These are phyloP conservation scores for Thermothielavioides terrestris DNA, from an alignment of 495 filamentous ascomycete species.

Conservation along the genomic window DNA sequence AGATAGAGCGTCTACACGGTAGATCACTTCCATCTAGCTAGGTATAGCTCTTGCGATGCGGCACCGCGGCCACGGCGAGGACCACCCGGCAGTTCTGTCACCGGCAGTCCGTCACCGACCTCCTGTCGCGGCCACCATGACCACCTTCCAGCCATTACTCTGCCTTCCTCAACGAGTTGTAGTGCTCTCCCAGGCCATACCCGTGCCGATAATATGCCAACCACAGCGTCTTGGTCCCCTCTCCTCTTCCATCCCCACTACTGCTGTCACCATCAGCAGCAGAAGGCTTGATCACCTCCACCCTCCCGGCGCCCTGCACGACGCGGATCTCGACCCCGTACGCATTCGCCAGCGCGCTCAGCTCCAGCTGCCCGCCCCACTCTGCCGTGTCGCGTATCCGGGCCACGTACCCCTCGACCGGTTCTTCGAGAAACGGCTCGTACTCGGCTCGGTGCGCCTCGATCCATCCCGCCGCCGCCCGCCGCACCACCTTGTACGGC, in stretches of 20 bases:
- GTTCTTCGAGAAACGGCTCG: conserved; percentile 68
- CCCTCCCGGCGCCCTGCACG: conserved; percentile 72
- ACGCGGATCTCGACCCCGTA: conserved; percentile 80
- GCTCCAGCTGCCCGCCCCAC: conserved; percentile 92
- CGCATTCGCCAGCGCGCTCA: conserved; percentile 72
- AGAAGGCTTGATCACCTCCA: conserved; percentile 62
- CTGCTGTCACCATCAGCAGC: conserved; percentile 15
- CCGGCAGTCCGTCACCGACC: no score
- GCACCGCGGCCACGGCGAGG: no score
- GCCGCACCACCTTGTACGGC: conserved; percentile 47
- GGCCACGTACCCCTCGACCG: conserved; percentile 59
- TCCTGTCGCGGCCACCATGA: no score
- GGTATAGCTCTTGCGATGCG: no score
- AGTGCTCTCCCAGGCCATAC: conserved; percentile 92
- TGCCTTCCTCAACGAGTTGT: conserved; percentile 63
- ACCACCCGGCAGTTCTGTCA: no score
- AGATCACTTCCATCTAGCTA: no score
- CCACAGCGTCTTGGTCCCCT: conserved; percentile 53
- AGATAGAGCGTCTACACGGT: no score
- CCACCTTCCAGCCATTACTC: background rate
- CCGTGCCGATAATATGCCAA: conserved; percentile 90
- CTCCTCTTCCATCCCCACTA: conserved; percentile 17
- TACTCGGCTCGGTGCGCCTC: conserved; percentile 44
- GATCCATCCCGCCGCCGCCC: conserved; percentile 51
- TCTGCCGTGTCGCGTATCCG: conserved; percentile 85